Percentiles rank a stretch among this genome's conserved stretches.
phyloP scores from a whole-genome alignment of 345 rosid genomes.

The Pistacia integerrima region DNA sequence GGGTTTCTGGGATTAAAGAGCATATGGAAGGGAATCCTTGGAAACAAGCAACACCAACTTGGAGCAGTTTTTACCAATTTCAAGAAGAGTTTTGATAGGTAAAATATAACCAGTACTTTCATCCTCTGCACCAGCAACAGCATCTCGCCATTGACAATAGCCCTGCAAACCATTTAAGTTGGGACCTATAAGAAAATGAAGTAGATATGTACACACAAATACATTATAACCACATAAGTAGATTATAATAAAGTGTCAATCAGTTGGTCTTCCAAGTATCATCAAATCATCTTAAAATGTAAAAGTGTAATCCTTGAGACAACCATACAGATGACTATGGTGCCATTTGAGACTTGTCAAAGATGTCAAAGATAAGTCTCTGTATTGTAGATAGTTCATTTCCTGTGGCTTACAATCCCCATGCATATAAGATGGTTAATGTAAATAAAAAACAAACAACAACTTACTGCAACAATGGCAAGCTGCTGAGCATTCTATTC shows the following conservation, averaged over 20 bases:
- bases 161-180: no score
- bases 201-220: no score
- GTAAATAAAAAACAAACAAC: slow-evolving; percentile 3
- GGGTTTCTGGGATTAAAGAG: no score
- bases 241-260: background rate
- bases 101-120: no score
- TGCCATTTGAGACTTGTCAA: background rate
- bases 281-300: background rate
- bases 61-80: no score
- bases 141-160: no score
- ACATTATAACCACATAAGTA: background rate
- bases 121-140: no score
- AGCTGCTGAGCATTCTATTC: slow-evolving; percentile 77
- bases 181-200: no score
- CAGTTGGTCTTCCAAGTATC: background rate
- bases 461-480: slow-evolving; percentile 74
- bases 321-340: background rate
- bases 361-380: background rate
- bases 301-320: background rate
- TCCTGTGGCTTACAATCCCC: background rate
- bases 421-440: background rate
- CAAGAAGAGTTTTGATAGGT: no score
- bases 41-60: no score
- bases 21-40: no score
- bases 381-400: background rate